Evolutionary conservation across 768 basidiomycete species (phyloP), one percentile per base, ranked within the genome.

Genomic region (Pisolithus tinctorius): DNA sequence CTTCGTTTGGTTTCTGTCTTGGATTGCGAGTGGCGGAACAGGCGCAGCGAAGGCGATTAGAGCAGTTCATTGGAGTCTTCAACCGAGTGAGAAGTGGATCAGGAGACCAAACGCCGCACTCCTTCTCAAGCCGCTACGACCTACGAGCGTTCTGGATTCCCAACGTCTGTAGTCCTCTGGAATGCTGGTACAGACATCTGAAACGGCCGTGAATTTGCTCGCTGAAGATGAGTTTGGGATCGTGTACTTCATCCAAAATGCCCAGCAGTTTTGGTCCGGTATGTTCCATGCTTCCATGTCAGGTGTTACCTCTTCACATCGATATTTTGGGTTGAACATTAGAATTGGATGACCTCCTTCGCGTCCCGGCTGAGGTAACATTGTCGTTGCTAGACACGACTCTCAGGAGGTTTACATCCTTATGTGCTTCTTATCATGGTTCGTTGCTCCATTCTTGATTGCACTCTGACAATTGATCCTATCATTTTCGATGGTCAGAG

Each of bases 191-290:
- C 65, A 58, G 39, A 43, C 57, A 30, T 58, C 48, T 9, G 48
- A 42, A 25, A 45, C 61, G 41, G 42, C 51, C 39, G 48, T 53
- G 17, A 67, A 60, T 40, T 46, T 62, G 36, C 54, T 55, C 23
- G 54, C 61, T 71, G 76, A 83, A 63, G 86, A 87, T 57, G 80
- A 81, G 41, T 73, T 87, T n/a, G 88, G 84, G 29, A 86, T 91
- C 53, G 81, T 84, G 26, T 93, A 92, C 68, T 76, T 86, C 53
- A 84, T 93, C 57, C 83, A 88, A 57, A 86, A 81, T 50, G 80
- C 87, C 41, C 88, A 88, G 57, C 88, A 93, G 67, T 93, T 93
- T 66, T 93, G 91, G 90, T 84, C 87, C 59, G 89, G 89, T 92
- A 61, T 56, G 86, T 64, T 40, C 49, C 45, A 44, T 54, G 17